These are phyloP conservation scores for Alnus rubra DNA, from an alignment of 306 rosid species.

Conservation along the genomic window DNA sequence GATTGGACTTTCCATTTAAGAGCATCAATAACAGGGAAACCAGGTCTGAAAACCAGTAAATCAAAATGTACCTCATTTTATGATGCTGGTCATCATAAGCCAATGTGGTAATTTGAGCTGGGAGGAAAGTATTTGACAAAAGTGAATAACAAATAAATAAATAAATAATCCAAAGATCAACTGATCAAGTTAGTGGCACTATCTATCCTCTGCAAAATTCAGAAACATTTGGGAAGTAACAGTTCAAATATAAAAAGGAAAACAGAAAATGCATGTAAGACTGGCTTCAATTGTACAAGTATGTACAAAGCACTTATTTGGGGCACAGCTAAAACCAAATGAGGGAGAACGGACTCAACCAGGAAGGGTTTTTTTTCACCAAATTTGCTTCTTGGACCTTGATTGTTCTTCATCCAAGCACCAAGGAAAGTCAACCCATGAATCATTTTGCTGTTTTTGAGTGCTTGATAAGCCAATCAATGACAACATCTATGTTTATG, in stretches of 20 bases:
- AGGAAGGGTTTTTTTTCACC: conserved; percentile 17
- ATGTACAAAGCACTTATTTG: conserved; percentile 6
- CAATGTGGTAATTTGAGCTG: background rate
- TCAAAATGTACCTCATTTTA: background rate
- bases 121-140: background rate
- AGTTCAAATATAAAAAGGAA: background rate
- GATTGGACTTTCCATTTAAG: background rate
- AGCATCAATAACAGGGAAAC: background rate
- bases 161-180: background rate
- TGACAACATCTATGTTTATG: conserved; percentile 81
- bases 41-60: background rate
- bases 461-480: conserved; percentile 98
- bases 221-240: background rate
- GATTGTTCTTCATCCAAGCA: conserved; percentile 14
- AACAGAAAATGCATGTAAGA: conserved; percentile 1
- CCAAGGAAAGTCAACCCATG: conserved; percentile 6
- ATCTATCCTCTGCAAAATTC: background rate
- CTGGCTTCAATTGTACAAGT: conserved; percentile 1
- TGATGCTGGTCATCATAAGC: background rate
- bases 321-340: background rate
- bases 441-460: conserved; percentile 68
- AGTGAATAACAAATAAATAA: background rate
- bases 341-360: background rate
- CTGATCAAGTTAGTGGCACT: background rate
- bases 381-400: conserved; percentile 14